Base-by-base conservation (phyloP, 164 flowering plant species). In the Platanus orientalis region DNA sequence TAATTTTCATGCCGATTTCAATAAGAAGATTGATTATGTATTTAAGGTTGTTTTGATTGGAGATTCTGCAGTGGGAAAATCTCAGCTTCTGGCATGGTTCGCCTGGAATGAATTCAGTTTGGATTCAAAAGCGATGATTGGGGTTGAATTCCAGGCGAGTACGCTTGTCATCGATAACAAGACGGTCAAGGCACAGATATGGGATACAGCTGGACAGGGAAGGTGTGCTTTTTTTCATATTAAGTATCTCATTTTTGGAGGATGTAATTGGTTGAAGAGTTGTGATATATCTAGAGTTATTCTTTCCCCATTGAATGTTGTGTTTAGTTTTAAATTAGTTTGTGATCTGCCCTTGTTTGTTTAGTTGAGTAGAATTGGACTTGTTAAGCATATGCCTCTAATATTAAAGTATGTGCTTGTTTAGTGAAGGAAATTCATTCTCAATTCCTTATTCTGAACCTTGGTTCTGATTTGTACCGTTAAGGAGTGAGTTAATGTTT, bases 201-300 rank as follows among this genome's bases (percentile, higher is more conserved):
- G 93, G 93, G 89, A 87, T 68, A 87, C 93, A 63, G 93, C 89
- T 55, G 89, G 93, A 27, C 93, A 85, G 69, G 90, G 85, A 73
- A 85, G 91, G 90, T 83, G n/a, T 5, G 49, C 19, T 45, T 45
- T 45, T 16, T 4, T 14, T 42, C 47, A 2, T 3, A 9, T 9
- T 9, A 4, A 4, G 4, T 42, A 14, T 42, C 47, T 42, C 17
- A 10, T 42, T 14, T 42, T 42, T 4, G 3, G 47, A 14, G 47
- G 2, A 14, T 42, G 47, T 2, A 42, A 14, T 42, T 14, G 47
- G 47, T 42, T 42, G 47, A 42, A 10, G 3, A 42, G 17, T 13
- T 42, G 17, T 2, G 10, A 14, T 3, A 42, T 45, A 16, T 17
- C 1, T 14, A 34, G 4, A 17, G 4, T 16, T 0, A 2, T 45